Conservation (phyloP, 2,329 filamentous ascomycete species). For the Cladosporium sp. region DNA sequence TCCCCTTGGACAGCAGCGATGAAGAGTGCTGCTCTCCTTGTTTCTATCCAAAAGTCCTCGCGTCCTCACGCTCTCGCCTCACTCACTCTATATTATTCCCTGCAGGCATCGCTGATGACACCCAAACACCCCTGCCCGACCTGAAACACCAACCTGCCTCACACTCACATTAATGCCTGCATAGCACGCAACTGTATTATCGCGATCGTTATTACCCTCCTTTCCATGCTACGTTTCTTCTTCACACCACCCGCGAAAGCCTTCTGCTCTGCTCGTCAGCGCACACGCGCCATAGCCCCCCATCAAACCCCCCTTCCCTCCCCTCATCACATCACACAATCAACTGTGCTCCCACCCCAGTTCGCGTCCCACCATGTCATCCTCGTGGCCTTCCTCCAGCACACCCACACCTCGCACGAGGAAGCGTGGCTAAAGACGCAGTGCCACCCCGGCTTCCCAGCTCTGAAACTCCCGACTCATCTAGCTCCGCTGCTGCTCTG, state of each 20-base stretch:
- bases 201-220: neutral
- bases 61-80: neutral
- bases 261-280: neutral
- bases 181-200: neutral
- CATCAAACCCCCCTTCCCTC: neutral
- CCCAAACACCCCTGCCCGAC: constrained; percentile 8
- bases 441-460: neutral
- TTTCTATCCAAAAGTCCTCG: neutral
- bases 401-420: neutral
- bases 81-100: constrained; percentile 3
- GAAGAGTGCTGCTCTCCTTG: neutral
- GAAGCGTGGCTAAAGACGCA: neutral
- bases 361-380: constrained; percentile 8
- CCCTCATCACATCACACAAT: neutral
- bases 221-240: constrained; percentile 2
- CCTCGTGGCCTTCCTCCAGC: constrained; percentile 3
- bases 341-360: neutral
- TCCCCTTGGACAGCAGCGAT: neutral
- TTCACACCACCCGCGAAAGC: neutral
- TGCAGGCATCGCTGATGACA: constrained; percentile 8
- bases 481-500: neutral
- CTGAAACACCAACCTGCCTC: constrained; percentile 19
- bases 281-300: neutral
- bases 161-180: constrained; percentile 1
- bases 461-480: neutral